These are phyloP conservation scores for Candida golubevii DNA, from an alignment of 805 yeast species.

Conservation along the genomic window DNA sequence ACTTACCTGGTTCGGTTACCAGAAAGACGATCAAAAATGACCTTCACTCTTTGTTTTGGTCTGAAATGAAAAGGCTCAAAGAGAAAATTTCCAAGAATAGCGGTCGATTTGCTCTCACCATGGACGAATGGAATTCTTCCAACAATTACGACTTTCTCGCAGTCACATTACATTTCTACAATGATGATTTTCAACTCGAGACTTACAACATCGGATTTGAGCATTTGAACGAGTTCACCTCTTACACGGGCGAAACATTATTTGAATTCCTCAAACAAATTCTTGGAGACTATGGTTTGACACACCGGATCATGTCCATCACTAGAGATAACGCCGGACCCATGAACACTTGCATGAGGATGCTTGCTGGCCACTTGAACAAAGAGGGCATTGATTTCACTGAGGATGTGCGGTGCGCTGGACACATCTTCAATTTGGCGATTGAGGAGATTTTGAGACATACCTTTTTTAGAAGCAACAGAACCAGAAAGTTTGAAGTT, in stretches of 20 bases:
- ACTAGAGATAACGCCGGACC: slow-evolving; percentile 4
- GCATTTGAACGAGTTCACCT: neutral
- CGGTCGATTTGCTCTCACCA: slow-evolving; percentile 2
- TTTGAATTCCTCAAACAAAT: neutral
- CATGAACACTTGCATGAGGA: slow-evolving; percentile 1
- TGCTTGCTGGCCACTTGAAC: neutral
- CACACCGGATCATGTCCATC: neutral
- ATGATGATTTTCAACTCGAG: neutral
- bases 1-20: neutral
- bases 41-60: neutral
- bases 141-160: neutral
- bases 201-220: slow-evolving; percentile 4
- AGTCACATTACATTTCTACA: slow-evolving; percentile 2
- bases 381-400: neutral
- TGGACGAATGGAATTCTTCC: slow-evolving; percentile 1
- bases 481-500: neutral
- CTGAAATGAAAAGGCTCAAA: slow-evolving; percentile 1
- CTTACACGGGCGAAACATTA: slow-evolving; percentile 1
- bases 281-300: neutral
- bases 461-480: neutral
- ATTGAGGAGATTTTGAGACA: neutral
- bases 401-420: slow-evolving; percentile 3
- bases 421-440: slow-evolving; percentile 2
- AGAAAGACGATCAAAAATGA: neutral
- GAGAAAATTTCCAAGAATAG: neutral